Percentiles rank a stretch among this genome's conserved stretches.
phyloP scores from a whole-genome alignment of 2,329 filamentous ascomycete species.

The Colletotrichum sublineola region DNA sequence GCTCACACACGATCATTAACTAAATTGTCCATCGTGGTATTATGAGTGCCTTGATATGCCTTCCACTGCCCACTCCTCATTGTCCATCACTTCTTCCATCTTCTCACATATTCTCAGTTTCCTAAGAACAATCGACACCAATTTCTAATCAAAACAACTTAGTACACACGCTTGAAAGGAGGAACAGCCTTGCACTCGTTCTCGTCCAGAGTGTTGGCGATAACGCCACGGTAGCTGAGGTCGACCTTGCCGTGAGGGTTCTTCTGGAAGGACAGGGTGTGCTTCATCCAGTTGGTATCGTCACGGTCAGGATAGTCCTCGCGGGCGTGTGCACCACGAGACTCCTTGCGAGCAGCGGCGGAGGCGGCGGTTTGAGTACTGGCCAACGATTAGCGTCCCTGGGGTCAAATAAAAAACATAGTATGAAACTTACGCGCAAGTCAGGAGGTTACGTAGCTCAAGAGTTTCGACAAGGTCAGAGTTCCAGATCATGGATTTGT shows the following conservation, averaged over 20 bases:
- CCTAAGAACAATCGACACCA: conserved; percentile 35
- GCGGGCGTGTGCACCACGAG: conserved; percentile 94
- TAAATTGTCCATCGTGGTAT: conserved; percentile 33
- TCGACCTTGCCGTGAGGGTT: conserved; percentile 88
- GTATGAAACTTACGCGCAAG: conserved; percentile 89
- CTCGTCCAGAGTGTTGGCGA: conserved; percentile 88
- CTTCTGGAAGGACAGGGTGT: conserved; percentile 97
- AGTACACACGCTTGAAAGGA: conserved; percentile 95
- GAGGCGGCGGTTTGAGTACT: conserved; percentile 91
- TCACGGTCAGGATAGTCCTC: conserved; percentile 97
- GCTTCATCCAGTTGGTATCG: conserved; percentile 99
- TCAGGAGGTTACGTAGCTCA: conserved; percentile 93
- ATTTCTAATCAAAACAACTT: conserved; percentile 51
- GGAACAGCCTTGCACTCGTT: conserved; percentile 96
- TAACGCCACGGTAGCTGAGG: conserved; percentile 87
- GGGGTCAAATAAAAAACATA: background rate
- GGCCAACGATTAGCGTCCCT: conserved; percentile 24
- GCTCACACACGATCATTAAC: conserved; percentile 37
- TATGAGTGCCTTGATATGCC: conserved; percentile 29
- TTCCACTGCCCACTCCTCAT: conserved; percentile 10
- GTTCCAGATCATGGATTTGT: conserved; percentile 99
- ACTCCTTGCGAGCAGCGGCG: conserved; percentile 96
- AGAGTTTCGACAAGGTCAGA: conserved; percentile 96
- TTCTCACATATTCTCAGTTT: conserved; percentile 16
- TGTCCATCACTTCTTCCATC: conserved; percentile 3